Evolutionary conservation across 345 rosid species (phyloP).

Genomic region (Lagerstroemia speciosa): DNA sequence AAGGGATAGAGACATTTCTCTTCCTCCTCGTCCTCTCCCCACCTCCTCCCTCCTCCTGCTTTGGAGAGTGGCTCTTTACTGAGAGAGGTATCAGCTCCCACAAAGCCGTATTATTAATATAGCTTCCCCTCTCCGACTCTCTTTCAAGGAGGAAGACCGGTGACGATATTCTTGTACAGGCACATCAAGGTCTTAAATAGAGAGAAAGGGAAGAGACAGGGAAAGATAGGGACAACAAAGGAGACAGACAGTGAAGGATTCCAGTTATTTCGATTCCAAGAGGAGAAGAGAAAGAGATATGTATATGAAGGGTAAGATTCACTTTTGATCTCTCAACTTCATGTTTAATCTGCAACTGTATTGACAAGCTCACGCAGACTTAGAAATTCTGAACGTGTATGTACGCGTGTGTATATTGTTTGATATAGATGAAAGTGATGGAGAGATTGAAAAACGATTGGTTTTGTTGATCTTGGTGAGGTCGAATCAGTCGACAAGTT

Average conservation of each 20-base stretch:
- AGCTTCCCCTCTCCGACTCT: background rate
- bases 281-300: background rate
- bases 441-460: background rate
- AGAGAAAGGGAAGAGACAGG: conserved; percentile 20
- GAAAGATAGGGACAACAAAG: conserved; percentile 32
- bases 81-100: background rate
- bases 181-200: too few relatives aligned
- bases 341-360: background rate
- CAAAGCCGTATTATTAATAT: background rate
- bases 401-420: background rate
- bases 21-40: background rate
- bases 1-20: conserved; percentile 2
- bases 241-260: conserved; percentile 16
- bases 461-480: background rate
- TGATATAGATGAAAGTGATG: background rate
- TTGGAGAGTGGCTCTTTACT: background rate
- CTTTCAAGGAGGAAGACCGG: background rate
- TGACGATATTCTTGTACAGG: background rate
- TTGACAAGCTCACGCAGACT: background rate
- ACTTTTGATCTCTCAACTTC: background rate
- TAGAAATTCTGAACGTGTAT: background rate
- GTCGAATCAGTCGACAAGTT: background rate
- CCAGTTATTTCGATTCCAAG: conserved; percentile 18
- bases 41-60: background rate
- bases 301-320: background rate